Conservation (phyloP, 306 rosid species). For the Senna tora region DNA sequence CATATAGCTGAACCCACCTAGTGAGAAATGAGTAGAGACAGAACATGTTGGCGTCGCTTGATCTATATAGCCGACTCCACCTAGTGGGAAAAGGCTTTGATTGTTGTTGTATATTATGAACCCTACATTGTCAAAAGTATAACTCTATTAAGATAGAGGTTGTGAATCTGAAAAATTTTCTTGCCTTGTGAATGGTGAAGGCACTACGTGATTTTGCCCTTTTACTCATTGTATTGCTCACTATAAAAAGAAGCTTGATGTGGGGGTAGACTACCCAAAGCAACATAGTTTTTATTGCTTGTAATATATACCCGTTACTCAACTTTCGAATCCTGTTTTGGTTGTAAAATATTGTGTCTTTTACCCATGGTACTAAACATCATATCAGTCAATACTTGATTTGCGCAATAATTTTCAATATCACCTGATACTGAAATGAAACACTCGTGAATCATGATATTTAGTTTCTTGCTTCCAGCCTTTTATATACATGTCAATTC, state of each 20-base stretch:
- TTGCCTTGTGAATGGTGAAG: neutral
- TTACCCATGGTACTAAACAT: neutral
- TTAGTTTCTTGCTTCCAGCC: too few species aligned
- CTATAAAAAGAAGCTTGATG: neutral
- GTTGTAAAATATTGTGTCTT: too few species aligned
- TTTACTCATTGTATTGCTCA: neutral
- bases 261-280: neutral
- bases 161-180: neutral
- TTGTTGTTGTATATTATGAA: constrained; percentile 5
- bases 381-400: too few species aligned
- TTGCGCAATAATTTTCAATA: neutral
- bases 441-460: neutral
- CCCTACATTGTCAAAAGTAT: neutral
- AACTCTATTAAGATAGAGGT: neutral
- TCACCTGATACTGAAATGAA: neutral
- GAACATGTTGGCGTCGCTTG: too few species aligned
- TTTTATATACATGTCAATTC: too few species aligned
- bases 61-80: too few species aligned
- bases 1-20: too few species aligned
- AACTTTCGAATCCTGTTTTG: too few species aligned
- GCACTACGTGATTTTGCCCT: neutral
- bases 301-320: too few species aligned
- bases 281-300: neutral
- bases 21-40: too few species aligned
- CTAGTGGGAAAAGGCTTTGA: too few species aligned